Conservation (phyloP, 2,329 filamentous ascomycete species). For the Berkeleyomyces basicola region DNA sequence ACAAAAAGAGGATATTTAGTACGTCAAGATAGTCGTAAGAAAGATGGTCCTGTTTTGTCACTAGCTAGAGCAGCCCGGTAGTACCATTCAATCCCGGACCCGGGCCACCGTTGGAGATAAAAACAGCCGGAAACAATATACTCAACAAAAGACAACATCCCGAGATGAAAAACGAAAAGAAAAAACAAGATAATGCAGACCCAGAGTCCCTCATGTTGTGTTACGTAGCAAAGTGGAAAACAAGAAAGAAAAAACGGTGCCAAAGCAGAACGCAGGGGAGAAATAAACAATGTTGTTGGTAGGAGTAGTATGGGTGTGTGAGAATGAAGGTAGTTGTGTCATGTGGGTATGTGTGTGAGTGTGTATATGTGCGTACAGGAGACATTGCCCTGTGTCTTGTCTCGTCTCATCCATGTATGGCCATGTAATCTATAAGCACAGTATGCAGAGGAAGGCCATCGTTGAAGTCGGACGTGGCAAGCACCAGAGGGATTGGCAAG, state of each 20-base stretch:
- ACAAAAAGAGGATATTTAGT: too few species aligned
- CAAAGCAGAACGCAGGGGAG: not conserved
- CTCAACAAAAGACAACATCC: not conserved
- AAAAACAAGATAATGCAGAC: constrained; percentile 15
- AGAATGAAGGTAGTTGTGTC: too few species aligned
- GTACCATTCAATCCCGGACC: not conserved
- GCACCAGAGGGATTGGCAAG: not conserved
- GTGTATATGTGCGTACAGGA: too few species aligned
- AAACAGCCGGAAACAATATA: not conserved
- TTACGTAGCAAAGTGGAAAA: constrained; percentile 9
- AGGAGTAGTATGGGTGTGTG: not conserved
- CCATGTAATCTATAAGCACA: not conserved
- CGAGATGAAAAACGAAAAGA: constrained; percentile 9
- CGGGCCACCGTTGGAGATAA: not conserved
- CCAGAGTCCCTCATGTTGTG: constrained; percentile 4
- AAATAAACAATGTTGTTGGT: not conserved
- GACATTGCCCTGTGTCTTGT: not conserved
- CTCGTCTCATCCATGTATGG: not conserved
- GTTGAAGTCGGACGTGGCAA: not conserved
- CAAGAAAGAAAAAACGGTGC: constrained; percentile 8
- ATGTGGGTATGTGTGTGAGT: too few species aligned
- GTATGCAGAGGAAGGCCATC: not conserved
- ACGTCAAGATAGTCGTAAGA: too few species aligned
- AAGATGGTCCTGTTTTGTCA: not conserved
- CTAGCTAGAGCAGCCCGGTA: not conserved